Conservation (phyloP, 305 asterid species). For the Fraxinus nigra region DNA sequence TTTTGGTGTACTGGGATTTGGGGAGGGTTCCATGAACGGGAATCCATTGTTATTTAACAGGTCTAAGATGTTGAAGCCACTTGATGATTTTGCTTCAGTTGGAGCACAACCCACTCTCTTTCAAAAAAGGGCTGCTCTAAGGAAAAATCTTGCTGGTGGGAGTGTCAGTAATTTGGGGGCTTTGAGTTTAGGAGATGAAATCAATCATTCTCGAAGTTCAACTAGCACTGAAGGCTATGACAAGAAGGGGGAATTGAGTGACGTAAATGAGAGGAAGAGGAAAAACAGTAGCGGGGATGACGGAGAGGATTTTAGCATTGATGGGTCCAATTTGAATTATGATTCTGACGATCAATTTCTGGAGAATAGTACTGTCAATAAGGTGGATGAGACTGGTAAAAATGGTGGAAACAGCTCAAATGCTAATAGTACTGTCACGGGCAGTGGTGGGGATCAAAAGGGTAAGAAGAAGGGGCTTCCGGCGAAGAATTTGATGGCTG, state of each 20-base stretch:
- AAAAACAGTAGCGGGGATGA: conserved; percentile 57
- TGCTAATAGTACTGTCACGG: conserved; percentile 41
- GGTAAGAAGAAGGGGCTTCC: conserved; percentile 93
- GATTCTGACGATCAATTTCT: conserved; percentile 72
- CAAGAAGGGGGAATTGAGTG: conserved; percentile 29
- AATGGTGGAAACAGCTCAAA: conserved; percentile 50
- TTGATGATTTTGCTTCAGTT: conserved; percentile 53
- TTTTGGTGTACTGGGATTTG: conserved; percentile 44
- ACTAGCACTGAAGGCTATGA: conserved; percentile 24
- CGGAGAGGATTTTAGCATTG: conserved; percentile 65
- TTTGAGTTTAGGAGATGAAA: conserved; percentile 37
- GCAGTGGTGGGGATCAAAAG: conserved; percentile 46
- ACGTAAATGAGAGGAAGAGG: conserved; percentile 42
- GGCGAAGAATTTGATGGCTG: conserved; percentile 96
- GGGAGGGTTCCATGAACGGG: conserved; percentile 31
- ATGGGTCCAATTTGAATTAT: conserved; percentile 60
- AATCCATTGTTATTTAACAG: conserved; percentile 43
- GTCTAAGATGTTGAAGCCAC: conserved; percentile 69
- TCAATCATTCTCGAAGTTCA: conserved; percentile 27
- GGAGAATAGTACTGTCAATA: conserved; percentile 35
- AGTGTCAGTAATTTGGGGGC: conserved; percentile 41
- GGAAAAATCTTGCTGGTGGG: conserved; percentile 49
- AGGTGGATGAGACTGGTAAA: conserved; percentile 31
- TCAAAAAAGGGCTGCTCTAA: conserved; percentile 83
- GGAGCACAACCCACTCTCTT: conserved; percentile 85